phyloP scores from a whole-genome alignment of 192 early-diverging fungal genomes.

The Entomortierella lignicola region DNA sequence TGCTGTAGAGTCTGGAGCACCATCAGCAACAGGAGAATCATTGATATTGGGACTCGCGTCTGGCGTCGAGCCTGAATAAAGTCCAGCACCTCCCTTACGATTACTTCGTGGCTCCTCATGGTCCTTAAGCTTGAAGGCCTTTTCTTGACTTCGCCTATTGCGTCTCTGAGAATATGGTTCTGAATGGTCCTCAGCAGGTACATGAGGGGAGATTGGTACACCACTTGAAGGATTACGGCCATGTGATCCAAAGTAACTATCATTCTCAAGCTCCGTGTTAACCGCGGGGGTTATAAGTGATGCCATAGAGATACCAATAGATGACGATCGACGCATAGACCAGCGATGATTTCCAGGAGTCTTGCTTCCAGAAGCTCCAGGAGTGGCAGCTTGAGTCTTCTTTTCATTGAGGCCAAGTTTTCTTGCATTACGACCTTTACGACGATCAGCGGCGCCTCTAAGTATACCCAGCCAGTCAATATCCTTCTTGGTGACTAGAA shows the following conservation, averaged over 20 bases:
- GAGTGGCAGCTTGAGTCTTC: conserved; percentile 59
- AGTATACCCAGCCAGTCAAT: conserved; percentile 66
- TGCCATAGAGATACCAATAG: conserved; percentile 21
- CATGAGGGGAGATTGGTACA: conserved; percentile 8
- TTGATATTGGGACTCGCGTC: neutral
- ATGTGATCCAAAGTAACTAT: conserved; percentile 45
- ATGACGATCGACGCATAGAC: conserved; percentile 42
- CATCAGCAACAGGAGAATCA: neutral
- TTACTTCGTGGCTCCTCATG: conserved; percentile 55
- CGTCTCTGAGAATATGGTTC: conserved; percentile 31
- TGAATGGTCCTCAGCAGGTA: conserved; percentile 20
- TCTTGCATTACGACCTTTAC: conserved; percentile 32
- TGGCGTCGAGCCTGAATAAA: neutral
- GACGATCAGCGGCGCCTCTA: conserved; percentile 50
- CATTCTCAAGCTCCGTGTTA: conserved; percentile 30
- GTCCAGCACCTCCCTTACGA: conserved; percentile 1
- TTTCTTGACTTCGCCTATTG: conserved; percentile 25
- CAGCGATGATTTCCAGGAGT: conserved; percentile 58
- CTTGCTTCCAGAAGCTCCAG: conserved; percentile 49
- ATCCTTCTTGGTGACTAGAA: conserved; percentile 74
- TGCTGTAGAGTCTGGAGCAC: conserved; percentile 11
- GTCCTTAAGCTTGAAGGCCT: conserved; percentile 60
- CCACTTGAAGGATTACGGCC: conserved; percentile 4
- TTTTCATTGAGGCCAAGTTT: conserved; percentile 61
- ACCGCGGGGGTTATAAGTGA: conserved; percentile 40